Percentiles rank a stretch among this genome's conserved stretches.
Evolutionary conservation across 345 rosid species (phyloP).

Genomic region (Gossypium bickii): DNA sequence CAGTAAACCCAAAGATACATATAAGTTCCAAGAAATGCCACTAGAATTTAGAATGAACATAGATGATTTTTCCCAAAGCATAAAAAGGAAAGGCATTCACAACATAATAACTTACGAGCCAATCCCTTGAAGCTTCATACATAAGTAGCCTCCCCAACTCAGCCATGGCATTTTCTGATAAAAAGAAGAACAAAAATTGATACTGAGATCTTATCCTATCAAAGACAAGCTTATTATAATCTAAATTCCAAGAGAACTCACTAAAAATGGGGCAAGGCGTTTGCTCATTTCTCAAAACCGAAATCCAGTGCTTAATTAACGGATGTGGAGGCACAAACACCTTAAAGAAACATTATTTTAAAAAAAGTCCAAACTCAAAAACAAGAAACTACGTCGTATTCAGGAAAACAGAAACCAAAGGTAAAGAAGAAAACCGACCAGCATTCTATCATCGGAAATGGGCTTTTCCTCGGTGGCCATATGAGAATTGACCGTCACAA

Average conservation of each 20-base stretch:
- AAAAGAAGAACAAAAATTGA: conserved; percentile 8
- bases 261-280: conserved; percentile 85
- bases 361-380: neutral
- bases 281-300: conserved; percentile 80
- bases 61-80: neutral
- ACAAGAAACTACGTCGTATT: conserved; percentile 1
- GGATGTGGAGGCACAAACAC: conserved; percentile 95
- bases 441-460: conserved; percentile 59
- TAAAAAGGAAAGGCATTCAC: neutral
- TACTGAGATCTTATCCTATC: neutral
- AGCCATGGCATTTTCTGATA: conserved; percentile 80
- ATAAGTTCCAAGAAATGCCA: conserved; percentile 3
- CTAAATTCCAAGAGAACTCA: conserved; percentile 28
- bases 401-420: neutral
- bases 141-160: conserved; percentile 88
- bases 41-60: neutral
- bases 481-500: conserved; percentile 36
- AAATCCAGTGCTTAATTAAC: conserved; percentile 94
- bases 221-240: neutral
- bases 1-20: conserved; percentile 3
- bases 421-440: conserved; percentile 37
- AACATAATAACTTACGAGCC: conserved; percentile 55
- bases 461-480: conserved; percentile 64
- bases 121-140: conserved; percentile 93
- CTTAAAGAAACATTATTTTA: conserved; percentile 20